A percentile compares a stretch with the other conserved stretches of the same genome.
Conservation (phyloP, 192 early-diverging fungal species). For the Coemansia pectinata region DNA sequence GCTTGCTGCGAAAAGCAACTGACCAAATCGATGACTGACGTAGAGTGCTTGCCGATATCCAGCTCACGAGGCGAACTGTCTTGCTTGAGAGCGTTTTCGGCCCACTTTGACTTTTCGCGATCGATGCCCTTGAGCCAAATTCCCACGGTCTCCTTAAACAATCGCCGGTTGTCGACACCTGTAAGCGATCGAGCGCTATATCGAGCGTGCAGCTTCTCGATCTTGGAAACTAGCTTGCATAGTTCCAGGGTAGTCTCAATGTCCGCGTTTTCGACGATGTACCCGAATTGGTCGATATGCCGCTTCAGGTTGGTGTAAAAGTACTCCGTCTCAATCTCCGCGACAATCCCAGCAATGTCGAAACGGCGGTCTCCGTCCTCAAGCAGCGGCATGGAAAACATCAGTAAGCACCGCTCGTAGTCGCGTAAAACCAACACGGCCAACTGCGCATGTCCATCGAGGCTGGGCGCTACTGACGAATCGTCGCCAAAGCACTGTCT, state of each 20-base stretch:
- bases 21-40: slow-evolving; percentile 54
- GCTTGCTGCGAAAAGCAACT: slow-evolving; percentile 53
- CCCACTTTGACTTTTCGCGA: slow-evolving; percentile 34
- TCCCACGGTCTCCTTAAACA: slow-evolving; percentile 38
- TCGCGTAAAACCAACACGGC: slow-evolving; percentile 38
- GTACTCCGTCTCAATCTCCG: slow-evolving; percentile 45
- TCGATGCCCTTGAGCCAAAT: slow-evolving; percentile 46
- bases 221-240: slow-evolving; percentile 30
- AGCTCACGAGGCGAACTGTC: slow-evolving; percentile 40
- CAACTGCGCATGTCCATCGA: slow-evolving; percentile 46
- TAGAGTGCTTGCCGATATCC: slow-evolving; percentile 51
- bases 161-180: slow-evolving; percentile 31
- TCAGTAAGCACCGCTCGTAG: slow-evolving; percentile 29
- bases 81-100: slow-evolving; percentile 46
- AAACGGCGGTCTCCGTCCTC: slow-evolving; percentile 52
- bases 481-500: slow-evolving; percentile 46
- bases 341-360: slow-evolving; percentile 49
- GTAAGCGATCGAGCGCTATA: slow-evolving; percentile 17
- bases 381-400: slow-evolving; percentile 43
- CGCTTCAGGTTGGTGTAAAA: slow-evolving; percentile 37
- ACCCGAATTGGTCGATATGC: slow-evolving; percentile 45
- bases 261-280: slow-evolving; percentile 20
- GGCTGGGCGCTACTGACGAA: slow-evolving; percentile 6
- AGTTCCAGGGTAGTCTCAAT: slow-evolving; percentile 47
- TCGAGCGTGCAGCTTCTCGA: slow-evolving; percentile 31